phyloP scores from a whole-genome alignment of 2,329 filamentous ascomycete genomes.

The Fusarium nematophilum region DNA sequence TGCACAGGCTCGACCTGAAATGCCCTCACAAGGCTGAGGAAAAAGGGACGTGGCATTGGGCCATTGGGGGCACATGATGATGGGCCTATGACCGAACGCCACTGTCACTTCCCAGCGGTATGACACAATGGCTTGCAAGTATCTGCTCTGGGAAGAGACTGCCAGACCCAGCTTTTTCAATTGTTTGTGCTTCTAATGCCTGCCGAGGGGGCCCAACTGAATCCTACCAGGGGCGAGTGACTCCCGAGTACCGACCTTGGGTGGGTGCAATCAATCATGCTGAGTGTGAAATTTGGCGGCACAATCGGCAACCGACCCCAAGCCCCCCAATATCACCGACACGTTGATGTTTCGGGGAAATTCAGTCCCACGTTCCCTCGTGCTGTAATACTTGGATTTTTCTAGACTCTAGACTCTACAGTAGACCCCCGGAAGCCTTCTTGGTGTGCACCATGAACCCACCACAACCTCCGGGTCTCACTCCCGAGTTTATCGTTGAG shows the following conservation, averaged over 20 bases:
- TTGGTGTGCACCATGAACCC: conserved; percentile 35
- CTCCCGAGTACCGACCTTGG: conserved; percentile 30
- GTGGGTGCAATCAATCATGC: conserved; percentile 31
- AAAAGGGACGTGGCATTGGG: conserved; percentile 37
- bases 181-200: conserved; percentile 26
- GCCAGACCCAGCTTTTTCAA: conserved; percentile 27
- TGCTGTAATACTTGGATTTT: conserved; percentile 24
- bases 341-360: conserved; percentile 23
- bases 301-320: conserved; percentile 35
- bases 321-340: conserved; percentile 35
- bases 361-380: conserved; percentile 6
- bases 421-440: conserved; percentile 13
- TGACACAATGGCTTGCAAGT: conserved; percentile 38
- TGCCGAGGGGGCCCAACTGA: conserved; percentile 29
- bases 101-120: conserved; percentile 41
- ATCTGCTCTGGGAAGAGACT: conserved; percentile 23
- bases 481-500: conserved; percentile 42
- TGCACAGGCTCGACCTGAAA: conserved; percentile 27
- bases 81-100: conserved; percentile 36
- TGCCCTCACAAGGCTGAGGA: conserved; percentile 37
- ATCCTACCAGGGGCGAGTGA: conserved; percentile 34
- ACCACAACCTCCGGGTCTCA: conserved; percentile 31
- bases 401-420: conserved; percentile 13
- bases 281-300: conserved; percentile 38
- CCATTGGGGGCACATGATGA: conserved; percentile 35